Evolutionary conservation across 805 yeast genomes (phyloP), one percentile per base, ranked within the genome.

Genomic region (Myxozyma vanderwaltii): DNA sequence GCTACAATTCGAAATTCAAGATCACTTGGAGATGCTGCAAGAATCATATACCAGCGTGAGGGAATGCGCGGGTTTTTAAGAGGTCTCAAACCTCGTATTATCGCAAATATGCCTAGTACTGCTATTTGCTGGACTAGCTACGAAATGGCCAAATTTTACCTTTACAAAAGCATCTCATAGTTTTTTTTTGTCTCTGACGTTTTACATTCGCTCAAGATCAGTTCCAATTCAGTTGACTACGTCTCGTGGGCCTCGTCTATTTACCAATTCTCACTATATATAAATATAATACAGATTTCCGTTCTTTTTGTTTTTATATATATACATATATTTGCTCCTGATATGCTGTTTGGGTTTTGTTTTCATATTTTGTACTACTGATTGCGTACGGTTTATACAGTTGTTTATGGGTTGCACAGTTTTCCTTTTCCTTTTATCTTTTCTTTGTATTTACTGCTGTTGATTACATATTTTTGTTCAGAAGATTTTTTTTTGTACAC

Each of bases 81-180:
- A 67, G 99, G 99, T 19, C 78, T 90, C 69, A 84, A 86, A 69
- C 97, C 99, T 47, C 84, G 99, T 74, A 85, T 94, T 56, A 85
- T 92, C 33, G 88, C 94, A 66, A 91, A 91, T 73, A 91, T 92
- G 72, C 99, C 99, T 23, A 85, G 95, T 47, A 92, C 98, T 7
- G 98, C 98, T 21, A 91, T 92, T 63, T 86, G 96, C 65, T 92
- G 98, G 98, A 92, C 98, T 1, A 89, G 96, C 27, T 92, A 92
- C 74, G 99, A 92, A 73, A 89, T 91, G 92, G 97, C 97, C 45
- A 92, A 92, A 75, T 62, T 60, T 36, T 62, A 62, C 35, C 26
- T 62, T 7, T 48, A 54, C 51, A 58, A 54, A 51, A 51, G 57
- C 41, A 57, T 54, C 27, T 38, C 33, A 23, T 40, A 24, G 8